Evolutionary conservation across 148 eudicot genomes (phyloP).

Genomic region (Fagopyrum esculentum): DNA sequence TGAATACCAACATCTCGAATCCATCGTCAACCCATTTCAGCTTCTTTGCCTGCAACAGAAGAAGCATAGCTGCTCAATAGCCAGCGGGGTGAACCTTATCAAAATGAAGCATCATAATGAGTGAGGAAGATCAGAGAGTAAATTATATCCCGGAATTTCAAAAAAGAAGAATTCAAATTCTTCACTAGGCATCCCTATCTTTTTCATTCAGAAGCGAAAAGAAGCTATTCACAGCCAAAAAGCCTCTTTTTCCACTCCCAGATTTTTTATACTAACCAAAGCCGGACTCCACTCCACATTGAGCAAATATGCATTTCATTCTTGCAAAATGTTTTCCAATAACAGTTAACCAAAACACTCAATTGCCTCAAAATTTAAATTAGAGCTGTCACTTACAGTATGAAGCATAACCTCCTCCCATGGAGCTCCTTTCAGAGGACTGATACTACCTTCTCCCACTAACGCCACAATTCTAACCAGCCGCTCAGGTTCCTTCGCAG

Average conservation of each 20-base stretch:
- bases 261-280: background rate
- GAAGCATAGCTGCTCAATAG: background rate
- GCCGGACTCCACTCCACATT: background rate
- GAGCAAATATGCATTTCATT: background rate
- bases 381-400: conserved; percentile 43
- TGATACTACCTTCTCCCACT: conserved; percentile 56
- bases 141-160: background rate
- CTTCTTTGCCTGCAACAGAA: conserved; percentile 49
- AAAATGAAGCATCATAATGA: background rate
- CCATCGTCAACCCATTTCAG: conserved; percentile 85
- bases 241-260: background rate
- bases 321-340: background rate
- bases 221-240: background rate
- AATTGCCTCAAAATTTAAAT: background rate
- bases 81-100: background rate
- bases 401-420: conserved; percentile 78
- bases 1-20: conserved; percentile 63
- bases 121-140: background rate
- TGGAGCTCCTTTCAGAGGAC: conserved; percentile 67
- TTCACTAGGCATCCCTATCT: background rate
- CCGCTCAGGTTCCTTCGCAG: background rate
- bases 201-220: background rate
- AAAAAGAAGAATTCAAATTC: background rate
- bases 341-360: background rate
- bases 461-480: conserved; percentile 62